Conservation (phyloP, 176 grass and related monocot species). For the Carex parvula region DNA sequence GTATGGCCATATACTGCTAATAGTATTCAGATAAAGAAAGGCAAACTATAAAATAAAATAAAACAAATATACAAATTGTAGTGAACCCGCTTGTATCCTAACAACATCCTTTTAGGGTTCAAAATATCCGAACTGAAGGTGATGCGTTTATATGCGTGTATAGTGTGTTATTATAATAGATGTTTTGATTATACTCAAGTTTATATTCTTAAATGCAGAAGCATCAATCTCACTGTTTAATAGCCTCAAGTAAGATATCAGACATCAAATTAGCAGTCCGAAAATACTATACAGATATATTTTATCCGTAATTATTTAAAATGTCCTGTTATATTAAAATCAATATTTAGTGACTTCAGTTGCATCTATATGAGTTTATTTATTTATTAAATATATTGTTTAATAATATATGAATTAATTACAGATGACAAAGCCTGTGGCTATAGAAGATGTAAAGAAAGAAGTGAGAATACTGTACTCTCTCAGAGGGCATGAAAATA, state of each 20-base stretch:
- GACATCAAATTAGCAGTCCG: background rate
- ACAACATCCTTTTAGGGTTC: background rate
- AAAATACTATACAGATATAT: background rate
- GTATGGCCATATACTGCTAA: background rate
- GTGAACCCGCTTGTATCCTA: background rate
- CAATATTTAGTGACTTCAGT: background rate
- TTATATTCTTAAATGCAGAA: background rate
- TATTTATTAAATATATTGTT: conserved; percentile 18
- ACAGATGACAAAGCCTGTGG: conserved; percentile 71
- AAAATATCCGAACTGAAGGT: background rate
- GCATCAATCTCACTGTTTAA: background rate
- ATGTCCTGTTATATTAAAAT: background rate
- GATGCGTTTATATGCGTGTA: background rate
- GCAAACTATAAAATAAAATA: background rate
- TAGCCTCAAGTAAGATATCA: background rate
- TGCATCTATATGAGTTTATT: background rate
- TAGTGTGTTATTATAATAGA: background rate
- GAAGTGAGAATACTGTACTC: conserved; percentile 79
- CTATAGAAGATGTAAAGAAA: conserved; percentile 82
- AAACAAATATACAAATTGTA: background rate
- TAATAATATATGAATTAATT: conserved; percentile 17
- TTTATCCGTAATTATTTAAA: background rate
- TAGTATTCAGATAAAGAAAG: background rate
- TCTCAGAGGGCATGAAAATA: conserved; percentile 88
- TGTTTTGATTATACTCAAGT: background rate